phyloP scores from a whole-genome alignment of 2,329 filamentous ascomycete species.

The Claviceps sp. region DNA sequence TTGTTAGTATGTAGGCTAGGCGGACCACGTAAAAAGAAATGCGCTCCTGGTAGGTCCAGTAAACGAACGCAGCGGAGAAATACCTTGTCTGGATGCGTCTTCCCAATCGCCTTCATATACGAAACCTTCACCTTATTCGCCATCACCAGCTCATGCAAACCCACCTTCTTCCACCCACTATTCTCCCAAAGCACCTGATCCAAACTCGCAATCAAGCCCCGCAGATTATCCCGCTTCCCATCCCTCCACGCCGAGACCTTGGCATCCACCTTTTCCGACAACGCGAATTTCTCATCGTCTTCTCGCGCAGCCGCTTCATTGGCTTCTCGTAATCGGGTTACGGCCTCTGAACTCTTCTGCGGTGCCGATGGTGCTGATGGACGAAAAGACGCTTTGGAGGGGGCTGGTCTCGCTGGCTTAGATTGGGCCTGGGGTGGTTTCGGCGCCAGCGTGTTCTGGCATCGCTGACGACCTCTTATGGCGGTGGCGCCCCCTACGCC shows the following conservation, averaged over 20 bases:
- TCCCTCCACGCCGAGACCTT: slow-evolving; percentile 70
- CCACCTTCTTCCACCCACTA: slow-evolving; percentile 93
- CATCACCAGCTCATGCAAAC: slow-evolving; percentile 84
- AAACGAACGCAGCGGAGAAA: slow-evolving; percentile 1
- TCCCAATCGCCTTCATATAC: slow-evolving; percentile 98
- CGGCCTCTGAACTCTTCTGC: slow-evolving; percentile 55
- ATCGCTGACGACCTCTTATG: slow-evolving; percentile 74
- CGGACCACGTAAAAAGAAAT: too few relatives aligned
- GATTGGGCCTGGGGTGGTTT: slow-evolving; percentile 34
- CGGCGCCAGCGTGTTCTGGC: slow-evolving; percentile 71
- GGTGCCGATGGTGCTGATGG: slow-evolving; percentile 27
- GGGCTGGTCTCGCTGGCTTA: slow-evolving; percentile 25
- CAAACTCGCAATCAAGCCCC: slow-evolving; percentile 73
- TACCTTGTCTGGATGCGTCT: slow-evolving; percentile 98
- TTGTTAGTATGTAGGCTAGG: slow-evolving; percentile 6
- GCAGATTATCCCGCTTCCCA: slow-evolving; percentile 83
- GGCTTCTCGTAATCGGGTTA: slow-evolving; percentile 66
- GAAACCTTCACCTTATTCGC: slow-evolving; percentile 91
- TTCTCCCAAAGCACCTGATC: slow-evolving; percentile 85
- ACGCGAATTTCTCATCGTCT: slow-evolving; percentile 85
- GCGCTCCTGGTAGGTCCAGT: too few relatives aligned
- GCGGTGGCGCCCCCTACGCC: slow-evolving; percentile 78
- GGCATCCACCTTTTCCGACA: slow-evolving; percentile 75
- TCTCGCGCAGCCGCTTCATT: slow-evolving; percentile 75
- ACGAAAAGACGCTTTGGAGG: slow-evolving; percentile 21